Base-by-base conservation (phyloP, 192 early-diverging fungal species). In the Gorgonomyces haynaldii region DNA sequence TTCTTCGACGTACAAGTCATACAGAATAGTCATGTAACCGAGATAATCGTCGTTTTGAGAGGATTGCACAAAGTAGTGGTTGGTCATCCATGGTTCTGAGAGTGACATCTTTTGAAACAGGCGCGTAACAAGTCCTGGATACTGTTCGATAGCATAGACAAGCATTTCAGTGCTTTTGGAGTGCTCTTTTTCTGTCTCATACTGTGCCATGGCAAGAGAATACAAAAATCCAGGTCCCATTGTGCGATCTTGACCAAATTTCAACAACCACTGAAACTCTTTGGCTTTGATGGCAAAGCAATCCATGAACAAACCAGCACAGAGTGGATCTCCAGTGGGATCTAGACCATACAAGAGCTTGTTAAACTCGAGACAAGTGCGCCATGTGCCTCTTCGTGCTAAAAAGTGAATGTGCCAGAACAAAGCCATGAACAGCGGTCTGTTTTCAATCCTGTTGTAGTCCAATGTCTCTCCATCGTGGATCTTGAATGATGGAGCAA, bases 361-460 rank as follows among this genome's bases (percentile, higher is more conserved):
- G 41, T 85, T 78, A 40, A 90, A 82, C 64, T 93, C 92, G 52
- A 91, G 82, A 16, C 84, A 79, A 17, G 92, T 96, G 29, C 87
- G 62, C 92, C 92, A 96, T 62, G 89, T 92, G 10, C 92, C 90
- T 39, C 84, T 70, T n/a, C 89, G 69, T 19, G 81, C 72, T 52
- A 91, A 54, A 53, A 83, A 89, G 58, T 83, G 79, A 40, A 92
- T 80, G 29, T 96, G 89, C 9, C 86, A 68, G 53, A 83, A 85
- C 20, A 96, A 45, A 0, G 84, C 88, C 48, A 91, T 41, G 50
- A 82, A 88, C 56, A 91, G 78, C 7, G 81, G 41, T 48, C 73
- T 71, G 58, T 89, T 92, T 65, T 91, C 87, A 24, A 80, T 69
- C 5, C 70, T 60, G 46, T 72, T 57, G 47, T 83, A 96, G 9